A percentile compares a stretch with the other conserved stretches of the same genome.
Conservation (phyloP, 1,139 yeast genomes). For the Debaryomycetaceae sp. region DNA sequence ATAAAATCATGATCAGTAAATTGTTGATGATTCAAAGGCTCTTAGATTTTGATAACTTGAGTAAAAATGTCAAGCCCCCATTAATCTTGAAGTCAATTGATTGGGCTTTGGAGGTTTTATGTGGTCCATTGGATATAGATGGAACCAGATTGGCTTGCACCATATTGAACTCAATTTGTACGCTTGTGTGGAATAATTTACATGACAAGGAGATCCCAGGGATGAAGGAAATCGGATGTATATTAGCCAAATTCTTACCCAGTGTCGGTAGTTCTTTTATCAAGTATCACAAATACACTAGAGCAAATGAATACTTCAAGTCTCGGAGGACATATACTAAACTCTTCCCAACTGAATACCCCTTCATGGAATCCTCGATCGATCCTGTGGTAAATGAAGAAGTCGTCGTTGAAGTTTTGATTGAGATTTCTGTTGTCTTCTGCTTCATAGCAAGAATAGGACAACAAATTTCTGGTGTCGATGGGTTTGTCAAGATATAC, state of each 20-base stretch:
- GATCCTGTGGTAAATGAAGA: slow-evolving; percentile 76
- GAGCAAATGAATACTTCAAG: slow-evolving; percentile 49
- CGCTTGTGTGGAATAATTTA: slow-evolving; percentile 31
- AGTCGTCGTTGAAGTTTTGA: slow-evolving; percentile 64
- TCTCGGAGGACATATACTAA: slow-evolving; percentile 62
- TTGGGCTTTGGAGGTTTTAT: slow-evolving; percentile 62
- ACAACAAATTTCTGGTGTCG: slow-evolving; percentile 42
- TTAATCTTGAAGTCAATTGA: slow-evolving; percentile 48
- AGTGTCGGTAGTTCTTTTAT: slow-evolving; percentile 49
- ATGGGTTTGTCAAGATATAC: slow-evolving; percentile 35
- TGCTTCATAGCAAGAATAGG: slow-evolving; percentile 55
- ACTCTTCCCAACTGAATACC: slow-evolving; percentile 66
- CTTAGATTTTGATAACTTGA: slow-evolving; percentile 43
- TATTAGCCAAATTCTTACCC: slow-evolving; percentile 50
- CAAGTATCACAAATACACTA: slow-evolving; percentile 51
- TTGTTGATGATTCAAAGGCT: slow-evolving; percentile 58
- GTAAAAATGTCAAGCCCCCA: slow-evolving; percentile 33
- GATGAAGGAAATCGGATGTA: slow-evolving; percentile 22
- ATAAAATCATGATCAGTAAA: slow-evolving; percentile 53
- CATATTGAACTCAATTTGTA: slow-evolving; percentile 49
- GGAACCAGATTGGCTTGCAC: slow-evolving; percentile 63
- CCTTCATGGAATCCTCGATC: slow-evolving; percentile 62
- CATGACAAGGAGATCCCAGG: slow-evolving; percentile 18
- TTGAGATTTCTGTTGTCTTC: slow-evolving; percentile 64
- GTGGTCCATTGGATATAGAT: slow-evolving; percentile 51